phyloP scores from a whole-genome alignment of 305 asterid genomes.

The Coffea humblotiana region DNA sequence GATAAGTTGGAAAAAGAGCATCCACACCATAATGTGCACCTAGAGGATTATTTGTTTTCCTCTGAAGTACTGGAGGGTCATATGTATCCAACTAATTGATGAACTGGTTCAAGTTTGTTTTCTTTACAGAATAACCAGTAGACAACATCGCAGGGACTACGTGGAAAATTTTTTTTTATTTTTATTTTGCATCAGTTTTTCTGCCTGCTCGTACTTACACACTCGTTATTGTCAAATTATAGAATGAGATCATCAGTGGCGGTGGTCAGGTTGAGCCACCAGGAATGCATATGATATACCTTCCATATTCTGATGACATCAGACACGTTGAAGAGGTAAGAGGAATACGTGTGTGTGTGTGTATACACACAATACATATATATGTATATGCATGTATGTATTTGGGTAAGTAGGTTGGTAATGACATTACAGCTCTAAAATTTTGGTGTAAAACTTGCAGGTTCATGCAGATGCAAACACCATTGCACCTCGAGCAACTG shows the following conservation, averaged over 20 bases:
- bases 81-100: not conserved
- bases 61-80: not conserved
- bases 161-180: not conserved
- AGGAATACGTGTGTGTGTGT: not conserved
- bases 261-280: constrained; percentile 96
- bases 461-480: constrained; percentile 48
- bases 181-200: not conserved
- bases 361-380: not conserved
- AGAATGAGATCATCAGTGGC: constrained; percentile 75
- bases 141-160: not conserved
- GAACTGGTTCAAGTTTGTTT: constrained; percentile 10
- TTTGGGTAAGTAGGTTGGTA: constrained; percentile 11
- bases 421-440: constrained; percentile 16
- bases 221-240: constrained; percentile 24
- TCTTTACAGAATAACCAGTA: not conserved
- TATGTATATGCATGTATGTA: not conserved
- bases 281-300: constrained; percentile 94
- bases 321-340: constrained; percentile 89
- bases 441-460: constrained; percentile 43
- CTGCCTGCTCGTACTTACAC: constrained; percentile 8
- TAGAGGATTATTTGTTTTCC: not conserved
- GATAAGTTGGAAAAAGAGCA: not conserved
- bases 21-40: not conserved
- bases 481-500: constrained; percentile 62
- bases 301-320: constrained; percentile 93